phyloP scores from a whole-genome alignment of 106 monocot species.

The Posidonia australis region DNA sequence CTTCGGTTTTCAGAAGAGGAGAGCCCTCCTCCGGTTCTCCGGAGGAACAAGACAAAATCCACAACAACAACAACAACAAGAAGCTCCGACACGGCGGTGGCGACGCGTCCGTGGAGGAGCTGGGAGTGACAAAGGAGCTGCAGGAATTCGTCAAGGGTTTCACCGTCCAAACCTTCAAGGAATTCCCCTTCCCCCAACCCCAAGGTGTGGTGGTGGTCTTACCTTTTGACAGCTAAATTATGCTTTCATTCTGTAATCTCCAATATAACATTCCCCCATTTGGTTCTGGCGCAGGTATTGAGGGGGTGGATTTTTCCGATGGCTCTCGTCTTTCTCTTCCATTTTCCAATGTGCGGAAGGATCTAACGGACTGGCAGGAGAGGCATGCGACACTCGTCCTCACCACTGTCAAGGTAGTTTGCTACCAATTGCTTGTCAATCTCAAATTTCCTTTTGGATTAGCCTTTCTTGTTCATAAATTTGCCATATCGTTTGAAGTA shows the following conservation, averaged over 20 bases:
- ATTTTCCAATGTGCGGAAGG: constrained; percentile 29
- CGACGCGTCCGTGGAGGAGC: constrained; percentile 27
- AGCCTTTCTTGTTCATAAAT: too few relatives aligned
- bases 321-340: too few relatives aligned
- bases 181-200: constrained; percentile 27
- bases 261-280: too few relatives aligned
- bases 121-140: constrained; percentile 66
- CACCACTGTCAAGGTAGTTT: constrained; percentile 49
- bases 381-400: constrained; percentile 61
- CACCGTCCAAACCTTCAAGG: constrained; percentile 63
- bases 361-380: constrained; percentile 90
- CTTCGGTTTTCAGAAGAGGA: too few relatives aligned
- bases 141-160: constrained; percentile 46
- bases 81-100: constrained; percentile 3
- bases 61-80: not conserved
- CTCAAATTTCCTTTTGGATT: too few relatives aligned
- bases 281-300: not conserved
- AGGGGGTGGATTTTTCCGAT: not conserved
- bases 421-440: too few relatives aligned
- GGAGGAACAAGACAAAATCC: too few relatives aligned
- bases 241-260: not conserved
- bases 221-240: not conserved
- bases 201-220: constrained; percentile 10
- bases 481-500: too few relatives aligned
- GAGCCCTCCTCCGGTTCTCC: too few relatives aligned